A percentile compares a stretch with the other conserved stretches of the same genome.
phyloP scores from a whole-genome alignment of 176 grass and related monocot species.

The Zoysia japonica region DNA sequence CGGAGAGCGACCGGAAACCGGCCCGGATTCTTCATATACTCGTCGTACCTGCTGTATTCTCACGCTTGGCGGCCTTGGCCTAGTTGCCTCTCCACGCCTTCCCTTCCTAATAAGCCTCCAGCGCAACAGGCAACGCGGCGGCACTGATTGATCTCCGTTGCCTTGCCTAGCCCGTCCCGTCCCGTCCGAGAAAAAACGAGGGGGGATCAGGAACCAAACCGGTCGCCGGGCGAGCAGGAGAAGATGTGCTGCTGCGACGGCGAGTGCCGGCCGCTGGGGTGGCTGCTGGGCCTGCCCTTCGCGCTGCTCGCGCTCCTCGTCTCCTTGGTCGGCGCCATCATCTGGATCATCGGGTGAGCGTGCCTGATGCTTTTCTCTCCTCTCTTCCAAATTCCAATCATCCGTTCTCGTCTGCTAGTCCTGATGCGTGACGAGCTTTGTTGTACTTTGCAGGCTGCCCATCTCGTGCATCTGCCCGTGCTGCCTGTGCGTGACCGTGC shows the following conservation, averaged over 20 bases:
- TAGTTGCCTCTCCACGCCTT: not conserved
- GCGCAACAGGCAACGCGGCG: not conserved
- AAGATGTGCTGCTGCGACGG: slow-evolving; percentile 29
- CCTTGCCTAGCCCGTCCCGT: not conserved
- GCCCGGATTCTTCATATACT: slow-evolving; percentile 3
- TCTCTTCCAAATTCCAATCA: not conserved
- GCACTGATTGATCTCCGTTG: not conserved
- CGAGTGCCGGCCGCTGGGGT: slow-evolving; percentile 70
- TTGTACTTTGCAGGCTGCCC: slow-evolving; percentile 34
- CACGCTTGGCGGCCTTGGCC: not conserved
- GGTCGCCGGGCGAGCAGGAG: not conserved
- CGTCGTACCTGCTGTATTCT: not conserved
- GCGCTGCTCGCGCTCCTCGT: slow-evolving; percentile 71
- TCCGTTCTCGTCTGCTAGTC: too few relatives aligned
- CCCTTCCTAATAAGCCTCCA: not conserved
- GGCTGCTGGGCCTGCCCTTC: slow-evolving; percentile 70
- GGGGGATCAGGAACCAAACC: not conserved
- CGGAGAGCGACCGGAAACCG: slow-evolving; percentile 29
- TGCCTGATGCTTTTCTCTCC: too few relatives aligned
- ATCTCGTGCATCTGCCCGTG: slow-evolving; percentile 81
- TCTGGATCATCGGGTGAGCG: slow-evolving; percentile 71
- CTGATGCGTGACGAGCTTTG: too few relatives aligned
- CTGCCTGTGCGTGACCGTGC: slow-evolving; percentile 71
- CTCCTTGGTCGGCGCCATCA: slow-evolving; percentile 62
- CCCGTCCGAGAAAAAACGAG: not conserved